phyloP scores from a whole-genome alignment of 257 asterid species.

The Nicotiana tomentosiformis region DNA sequence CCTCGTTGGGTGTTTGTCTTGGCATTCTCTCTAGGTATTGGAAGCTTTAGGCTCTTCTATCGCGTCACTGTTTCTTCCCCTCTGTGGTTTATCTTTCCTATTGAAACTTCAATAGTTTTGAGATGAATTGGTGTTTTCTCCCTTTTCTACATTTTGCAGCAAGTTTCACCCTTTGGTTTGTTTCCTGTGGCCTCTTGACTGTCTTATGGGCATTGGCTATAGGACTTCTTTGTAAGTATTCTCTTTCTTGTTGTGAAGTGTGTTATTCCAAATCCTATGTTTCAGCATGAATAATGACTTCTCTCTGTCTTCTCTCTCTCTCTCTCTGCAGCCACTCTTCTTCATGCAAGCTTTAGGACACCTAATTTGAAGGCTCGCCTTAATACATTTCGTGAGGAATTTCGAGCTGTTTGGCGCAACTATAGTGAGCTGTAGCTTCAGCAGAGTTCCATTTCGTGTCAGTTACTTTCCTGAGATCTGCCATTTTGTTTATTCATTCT shows the following conservation, averaged over 20 bases:
- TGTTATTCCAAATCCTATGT: neutral
- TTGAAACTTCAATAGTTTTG: neutral
- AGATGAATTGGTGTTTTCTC: neutral
- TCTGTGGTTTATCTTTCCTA: neutral
- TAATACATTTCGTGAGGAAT: constrained; percentile 95
- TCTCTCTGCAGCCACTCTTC: constrained; percentile 45
- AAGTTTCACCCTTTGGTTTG: constrained; percentile 76
- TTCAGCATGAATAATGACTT: neutral
- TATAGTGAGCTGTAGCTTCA: constrained; percentile 74
- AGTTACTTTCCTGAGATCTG: constrained; percentile 20
- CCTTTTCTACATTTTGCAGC: constrained; percentile 35
- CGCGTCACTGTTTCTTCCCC: neutral
- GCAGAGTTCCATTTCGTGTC: constrained; percentile 12
- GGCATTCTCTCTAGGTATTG: constrained; percentile 50
- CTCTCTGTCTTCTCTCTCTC: constrained; percentile 9
- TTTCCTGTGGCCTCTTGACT: constrained; percentile 67
- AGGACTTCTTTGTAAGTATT: constrained; percentile 71
- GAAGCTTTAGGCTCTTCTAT: neutral
- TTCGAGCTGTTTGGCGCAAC: constrained; percentile 96
- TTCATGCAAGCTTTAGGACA: constrained; percentile 94
- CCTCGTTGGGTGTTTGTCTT: constrained; percentile 91
- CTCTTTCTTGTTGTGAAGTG: constrained; percentile 1
- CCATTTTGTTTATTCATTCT: neutral
- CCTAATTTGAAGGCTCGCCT: constrained; percentile 94
- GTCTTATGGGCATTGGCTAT: constrained; percentile 55